These are phyloP conservation scores for Diutina catenulata DNA, from an alignment of 1,139 yeast genomes.

Conservation along the genomic window DNA sequence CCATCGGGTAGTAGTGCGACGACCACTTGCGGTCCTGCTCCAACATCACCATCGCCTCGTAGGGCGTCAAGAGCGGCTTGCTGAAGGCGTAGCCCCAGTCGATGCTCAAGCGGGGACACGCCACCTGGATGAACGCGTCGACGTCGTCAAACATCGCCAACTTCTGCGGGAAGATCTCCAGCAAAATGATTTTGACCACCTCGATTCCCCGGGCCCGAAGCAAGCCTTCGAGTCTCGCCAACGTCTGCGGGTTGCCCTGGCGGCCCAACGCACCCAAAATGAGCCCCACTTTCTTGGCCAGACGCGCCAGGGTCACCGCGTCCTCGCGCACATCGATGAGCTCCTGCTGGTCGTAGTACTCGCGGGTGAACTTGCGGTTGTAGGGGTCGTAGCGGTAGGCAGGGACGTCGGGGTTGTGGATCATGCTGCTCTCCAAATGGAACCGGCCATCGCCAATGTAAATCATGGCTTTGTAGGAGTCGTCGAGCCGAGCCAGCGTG, in stretches of 20 bases:
- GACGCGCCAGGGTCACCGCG: conserved; percentile 53
- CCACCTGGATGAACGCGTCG: conserved; percentile 94
- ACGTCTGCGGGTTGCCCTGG: conserved; percentile 81
- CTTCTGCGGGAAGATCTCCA: conserved; percentile 91
- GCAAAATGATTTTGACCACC: conserved; percentile 71
- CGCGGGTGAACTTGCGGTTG: conserved; percentile 79
- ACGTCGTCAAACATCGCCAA: conserved; percentile 89
- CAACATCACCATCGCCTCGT: conserved; percentile 89
- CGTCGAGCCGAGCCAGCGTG: conserved; percentile 65
- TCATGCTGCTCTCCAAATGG: conserved; percentile 94
- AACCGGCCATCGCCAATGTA: conserved; percentile 96
- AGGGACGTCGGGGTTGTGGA: conserved; percentile 85
- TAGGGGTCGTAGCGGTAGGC: conserved; percentile 95
- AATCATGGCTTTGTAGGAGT: conserved; percentile 64
- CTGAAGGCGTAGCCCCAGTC: conserved; percentile 99
- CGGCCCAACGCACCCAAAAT: conserved; percentile 94
- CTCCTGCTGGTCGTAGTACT: conserved; percentile 77
- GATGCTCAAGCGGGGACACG: conserved; percentile 90
- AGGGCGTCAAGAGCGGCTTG: conserved; percentile 87
- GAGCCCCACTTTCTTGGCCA: conserved; percentile 64
- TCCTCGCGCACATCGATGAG: conserved; percentile 61
- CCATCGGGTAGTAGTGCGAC: conserved; percentile 79
- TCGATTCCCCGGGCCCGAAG: conserved; percentile 44
- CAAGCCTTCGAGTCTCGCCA: conserved; percentile 47
- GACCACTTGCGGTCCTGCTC: conserved; percentile 62